Evolutionary conservation across 2,329 filamentous ascomycete genomes (phyloP), one percentile per base, ranked within the genome.

Genomic region (Fusarium palustre): DNA sequence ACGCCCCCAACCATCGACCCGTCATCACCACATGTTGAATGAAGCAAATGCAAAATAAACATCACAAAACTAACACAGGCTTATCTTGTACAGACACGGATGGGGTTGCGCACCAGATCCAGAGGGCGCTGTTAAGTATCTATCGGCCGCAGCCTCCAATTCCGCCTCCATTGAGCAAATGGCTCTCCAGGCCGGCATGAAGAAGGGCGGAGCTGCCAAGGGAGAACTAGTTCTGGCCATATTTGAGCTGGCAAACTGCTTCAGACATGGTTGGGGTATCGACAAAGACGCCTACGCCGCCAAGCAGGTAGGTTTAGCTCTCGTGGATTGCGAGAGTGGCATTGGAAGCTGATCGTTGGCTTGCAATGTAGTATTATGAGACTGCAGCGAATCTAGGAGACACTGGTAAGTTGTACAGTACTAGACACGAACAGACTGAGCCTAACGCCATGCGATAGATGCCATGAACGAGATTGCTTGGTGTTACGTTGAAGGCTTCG

Each of bases 401-500:
- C 80, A 93, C 92, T 45, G 88, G 88, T 89, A 80, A 76, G 86
- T 59, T 62, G 50, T 55, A 58, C 45, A 42, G 34, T 25, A 33
- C 28, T 31, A 55, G 25, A 38, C 31, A 48, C 31, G 20, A 30
- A 20, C 24, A 30, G 56, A 53, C 60, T 48, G 47, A 54, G 60
- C 45, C 36, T 60, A 43, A 60, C 66, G 42, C 64, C 55, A 49
- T 43, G 55, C 57, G 63, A 64, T 73, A 90, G 96, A 99, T 82
- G 96, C 94, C 60, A 97, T 98, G 94, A 97, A 97, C 77, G 95
- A 98, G 80, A 91, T 91, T 55, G 96, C 90, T 36, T 97, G 94
- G 93, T 99, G 96, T 83, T 98, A 96, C 85, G 81, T 97, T 30
- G 92, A 97, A 78, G 96, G 96, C n/a, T 97, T 97, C 80, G 96